phyloP scores from a whole-genome alignment of 129 eudicot species.

The Scalesia atractyloides region DNA sequence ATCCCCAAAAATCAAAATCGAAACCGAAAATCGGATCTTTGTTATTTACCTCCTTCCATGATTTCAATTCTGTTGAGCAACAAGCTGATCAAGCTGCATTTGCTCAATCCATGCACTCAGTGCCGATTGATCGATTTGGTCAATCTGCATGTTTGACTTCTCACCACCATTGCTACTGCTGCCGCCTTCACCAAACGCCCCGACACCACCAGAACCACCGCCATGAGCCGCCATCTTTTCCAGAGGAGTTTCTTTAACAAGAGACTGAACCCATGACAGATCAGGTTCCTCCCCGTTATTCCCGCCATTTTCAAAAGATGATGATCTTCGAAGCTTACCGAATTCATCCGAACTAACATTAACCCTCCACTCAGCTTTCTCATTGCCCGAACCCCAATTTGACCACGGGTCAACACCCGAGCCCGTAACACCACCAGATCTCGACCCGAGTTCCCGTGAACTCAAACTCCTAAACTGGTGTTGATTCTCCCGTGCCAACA shows the following conservation, averaged over 20 bases:
- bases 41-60: constrained; percentile 43
- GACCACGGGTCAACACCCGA: constrained; percentile 48
- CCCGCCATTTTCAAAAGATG: constrained; percentile 59
- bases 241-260: constrained; percentile 75
- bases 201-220: constrained; percentile 17
- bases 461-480: constrained; percentile 76
- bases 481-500: constrained; percentile 61
- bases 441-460: constrained; percentile 76
- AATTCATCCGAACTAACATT: constrained; percentile 35
- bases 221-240: constrained; percentile 38
- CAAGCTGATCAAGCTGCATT: constrained; percentile 78
- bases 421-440: constrained; percentile 38
- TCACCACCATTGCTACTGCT: constrained; percentile 22
- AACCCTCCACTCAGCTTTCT: constrained; percentile 61
- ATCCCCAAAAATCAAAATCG: constrained; percentile 34
- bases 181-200: constrained; percentile 5
- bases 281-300: constrained; percentile 72
- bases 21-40: constrained; percentile 32
- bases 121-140: constrained; percentile 55
- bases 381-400: constrained; percentile 53
- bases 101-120: constrained; percentile 75
- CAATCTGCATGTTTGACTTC: constrained; percentile 33
- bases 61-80: constrained; percentile 52
- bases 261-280: constrained; percentile 90
- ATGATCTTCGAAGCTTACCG: constrained; percentile 57